phyloP scores from a whole-genome alignment of 164 flowering plant species.

The Dillenia suffruticosa region DNA sequence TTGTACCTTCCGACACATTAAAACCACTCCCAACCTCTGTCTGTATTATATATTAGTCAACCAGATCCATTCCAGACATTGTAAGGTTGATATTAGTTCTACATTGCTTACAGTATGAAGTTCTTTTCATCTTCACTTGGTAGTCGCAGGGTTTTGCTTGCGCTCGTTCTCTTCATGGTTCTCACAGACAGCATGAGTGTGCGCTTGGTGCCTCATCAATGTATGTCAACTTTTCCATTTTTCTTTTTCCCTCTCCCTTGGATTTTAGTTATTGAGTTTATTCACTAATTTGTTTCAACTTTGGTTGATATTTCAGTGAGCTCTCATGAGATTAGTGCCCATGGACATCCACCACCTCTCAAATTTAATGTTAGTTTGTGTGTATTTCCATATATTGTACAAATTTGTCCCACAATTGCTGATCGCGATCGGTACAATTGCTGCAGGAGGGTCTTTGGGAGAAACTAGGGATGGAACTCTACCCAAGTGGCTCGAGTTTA shows the following conservation, averaged over 20 bases:
- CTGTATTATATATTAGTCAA: neutral
- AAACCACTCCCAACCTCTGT: slow-evolving; percentile 7
- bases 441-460: slow-evolving; percentile 25
- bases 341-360: slow-evolving; percentile 4
- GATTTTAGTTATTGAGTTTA: neutral
- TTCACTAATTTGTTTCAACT: neutral
- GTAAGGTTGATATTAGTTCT: neutral
- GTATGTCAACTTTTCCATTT: slow-evolving; percentile 7
- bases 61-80: neutral
- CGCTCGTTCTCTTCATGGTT: slow-evolving; percentile 20
- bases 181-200: slow-evolving; percentile 12
- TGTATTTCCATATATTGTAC: neutral
- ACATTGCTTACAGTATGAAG: neutral
- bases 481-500: slow-evolving; percentile 68
- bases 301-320: slow-evolving; percentile 7
- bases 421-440: neutral
- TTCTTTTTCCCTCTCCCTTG: neutral
- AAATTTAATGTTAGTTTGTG: slow-evolving; percentile 13
- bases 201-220: slow-evolving; percentile 19
- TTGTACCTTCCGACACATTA: slow-evolving; percentile 29
- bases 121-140: slow-evolving; percentile 3
- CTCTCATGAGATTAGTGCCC: slow-evolving; percentile 1
- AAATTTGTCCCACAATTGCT: no score
- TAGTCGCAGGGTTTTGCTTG: slow-evolving; percentile 11
- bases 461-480: slow-evolving; percentile 35